A percentile compares a stretch with the other conserved stretches of the same genome.
phyloP scores from a whole-genome alignment of 176 grass and related monocot genomes.

The Poa annua region DNA sequence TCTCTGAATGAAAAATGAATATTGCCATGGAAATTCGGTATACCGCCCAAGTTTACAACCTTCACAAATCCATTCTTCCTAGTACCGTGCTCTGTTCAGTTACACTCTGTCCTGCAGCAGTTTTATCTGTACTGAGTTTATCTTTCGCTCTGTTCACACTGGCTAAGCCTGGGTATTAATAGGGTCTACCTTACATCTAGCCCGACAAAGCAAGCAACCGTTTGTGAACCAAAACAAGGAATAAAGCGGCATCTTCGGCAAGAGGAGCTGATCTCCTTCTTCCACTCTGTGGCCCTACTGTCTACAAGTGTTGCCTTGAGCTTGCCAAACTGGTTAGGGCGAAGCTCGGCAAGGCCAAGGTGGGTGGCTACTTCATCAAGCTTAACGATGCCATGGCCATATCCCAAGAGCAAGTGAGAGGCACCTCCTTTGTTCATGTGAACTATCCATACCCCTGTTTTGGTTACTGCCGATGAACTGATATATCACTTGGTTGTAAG shows the following conservation, averaged over 20 bases:
- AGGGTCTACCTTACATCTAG: constrained; percentile 8
- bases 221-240: constrained; percentile 74
- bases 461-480: too few relatives aligned
- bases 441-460: constrained; percentile 6
- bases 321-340: constrained; percentile 60
- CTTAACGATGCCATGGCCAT: constrained; percentile 63
- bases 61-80: background rate
- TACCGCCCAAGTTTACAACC: background rate
- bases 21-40: background rate
- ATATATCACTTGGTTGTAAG: too few relatives aligned
- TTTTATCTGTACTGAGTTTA: background rate
- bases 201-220: constrained; percentile 69
- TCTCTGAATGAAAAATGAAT: background rate
- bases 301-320: constrained; percentile 61
- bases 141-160: constrained; percentile 8
- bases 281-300: constrained; percentile 49
- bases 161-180: constrained; percentile 55
- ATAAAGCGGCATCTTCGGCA: constrained; percentile 71
- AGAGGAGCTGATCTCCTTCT: constrained; percentile 75
- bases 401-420: constrained; percentile 40
- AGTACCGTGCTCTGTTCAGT: background rate
- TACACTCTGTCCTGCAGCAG: background rate
- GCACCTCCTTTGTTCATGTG: background rate
- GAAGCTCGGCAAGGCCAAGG: constrained; percentile 39
- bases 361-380: constrained; percentile 67